phyloP scores from a whole-genome alignment of 2,329 filamentous ascomycete genomes.

The Onygena corvina region DNA sequence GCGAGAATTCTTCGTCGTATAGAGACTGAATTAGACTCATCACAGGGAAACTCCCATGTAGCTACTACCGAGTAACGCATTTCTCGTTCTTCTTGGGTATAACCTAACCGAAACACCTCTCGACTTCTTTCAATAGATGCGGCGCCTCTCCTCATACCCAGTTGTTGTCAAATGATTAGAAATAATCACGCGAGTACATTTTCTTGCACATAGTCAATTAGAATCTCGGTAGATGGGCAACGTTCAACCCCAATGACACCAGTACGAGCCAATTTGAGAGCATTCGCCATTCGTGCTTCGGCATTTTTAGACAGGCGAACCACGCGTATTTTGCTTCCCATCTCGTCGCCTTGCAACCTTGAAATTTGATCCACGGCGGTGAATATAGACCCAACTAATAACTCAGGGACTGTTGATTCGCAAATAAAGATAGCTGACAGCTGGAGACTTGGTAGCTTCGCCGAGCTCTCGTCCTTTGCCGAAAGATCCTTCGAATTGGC shows the following conservation, averaged over 20 bases:
- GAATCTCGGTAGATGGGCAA: conserved; percentile 3
- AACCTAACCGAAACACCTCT: too few species aligned
- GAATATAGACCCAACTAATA: conserved; percentile 19
- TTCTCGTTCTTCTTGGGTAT: too few species aligned
- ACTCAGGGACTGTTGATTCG: conserved; percentile 13
- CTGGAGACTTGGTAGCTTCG: not conserved
- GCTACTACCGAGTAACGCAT: not conserved
- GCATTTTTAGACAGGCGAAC: conserved; percentile 22
- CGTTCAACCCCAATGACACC: conserved; percentile 9
- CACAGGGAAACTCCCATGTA: not conserved
- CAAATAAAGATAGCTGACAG: conserved; percentile 19
- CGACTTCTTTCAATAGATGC: too few species aligned
- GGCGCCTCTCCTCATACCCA: too few species aligned
- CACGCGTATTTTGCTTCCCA: conserved; percentile 20
- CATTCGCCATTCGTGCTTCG: conserved; percentile 4
- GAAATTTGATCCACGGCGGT: conserved; percentile 17
- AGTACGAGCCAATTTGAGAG: conserved; percentile 7
- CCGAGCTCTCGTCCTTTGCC: not conserved
- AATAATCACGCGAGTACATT: not conserved
- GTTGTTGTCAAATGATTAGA: too few species aligned
- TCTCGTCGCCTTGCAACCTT: conserved; percentile 8
- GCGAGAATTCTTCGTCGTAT: conserved; percentile 30
- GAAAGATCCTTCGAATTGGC: not conserved
- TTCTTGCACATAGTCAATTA: conserved; percentile 12
- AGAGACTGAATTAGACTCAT: conserved; percentile 26